Base-by-base conservation (phyloP, 148 eudicot species). In the Rhododendron vialii region DNA sequence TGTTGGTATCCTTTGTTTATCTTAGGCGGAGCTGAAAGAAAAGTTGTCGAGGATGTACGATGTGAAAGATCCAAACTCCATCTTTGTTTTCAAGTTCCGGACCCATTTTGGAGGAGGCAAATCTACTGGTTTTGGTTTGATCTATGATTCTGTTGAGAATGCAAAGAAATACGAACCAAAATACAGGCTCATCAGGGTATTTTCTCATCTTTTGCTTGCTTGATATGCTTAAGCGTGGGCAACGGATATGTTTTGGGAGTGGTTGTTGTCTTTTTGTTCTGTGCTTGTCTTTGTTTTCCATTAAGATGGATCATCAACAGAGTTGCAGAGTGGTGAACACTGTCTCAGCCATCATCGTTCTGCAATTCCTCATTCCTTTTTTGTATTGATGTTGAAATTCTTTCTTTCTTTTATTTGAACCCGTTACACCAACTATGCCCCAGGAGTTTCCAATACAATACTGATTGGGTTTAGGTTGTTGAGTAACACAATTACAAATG, bases 91-190 rank as follows among this genome's bases (percentile, higher is more conserved):
- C 90, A 93, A 95, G 88, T 95, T 95, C 92, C 91, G 96, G 67
- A 95, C 98, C 35, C 98, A 95, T 81, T 95, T 95, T 79, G 98
- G 98, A 89, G 98, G 98, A 1, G 98, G 98, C 86, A 95, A 95
- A 89, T 95, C 96, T 36, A 94, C 98, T 33, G 98, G 98, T 2
- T 95, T 95, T 86, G 98, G 96, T 84, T 87, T 95, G 91, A 95
- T 95, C 43, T 95, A 95, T 22, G 98, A 95, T 79, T 92, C 95
- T 15, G 95, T 93, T 18, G 95, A 95, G 83, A 95, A 88, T 86
- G 96, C 98, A 5, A 95, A 95, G 94, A 95, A 95, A 82, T 95
- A 50, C 9, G 98, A 95, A 89, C 98, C 98, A 67, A 95, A 95
- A 78, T 95, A 95, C 93, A 93, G 96, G 89, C 95, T 95, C 22